Base-by-base conservation (phyloP, 106 monocot species). In the Platanthera zijinensis region DNA sequence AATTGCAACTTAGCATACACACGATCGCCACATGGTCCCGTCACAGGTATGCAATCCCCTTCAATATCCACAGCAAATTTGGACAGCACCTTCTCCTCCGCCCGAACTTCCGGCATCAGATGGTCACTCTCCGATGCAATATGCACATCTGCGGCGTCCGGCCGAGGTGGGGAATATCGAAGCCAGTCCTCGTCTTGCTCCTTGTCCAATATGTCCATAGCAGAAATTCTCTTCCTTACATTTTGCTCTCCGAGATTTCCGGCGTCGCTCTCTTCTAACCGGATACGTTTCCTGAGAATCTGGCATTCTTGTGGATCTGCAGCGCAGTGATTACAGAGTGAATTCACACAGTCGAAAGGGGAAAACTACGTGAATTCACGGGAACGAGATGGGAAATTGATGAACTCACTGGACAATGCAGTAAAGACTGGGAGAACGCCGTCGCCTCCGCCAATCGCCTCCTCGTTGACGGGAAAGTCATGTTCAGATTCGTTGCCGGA, bases 11-110 rank as follows among this genome's bases (percentile, higher is more conserved):
- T 91, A 18, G 89, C 91, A 74, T 99, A 99, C 6, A 99, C 94
- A 80, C 94, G 85, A 30, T 92, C 84, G 10, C 97, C 97, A 71
- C 52, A 18, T 4, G 91, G 87, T 25, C 88, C 89, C 1, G 94
- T 99, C 76, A 99, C 85, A 8, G 97, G 79, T 30, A 94, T 70
- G 80, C 76, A 94, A 13, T 88, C 85, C 13, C 97, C 97, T 13
- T 88, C 83, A 48, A 99, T 99, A 64, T 94, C 97, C n/a, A 86
- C 82, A 14, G 83, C 87, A 54, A 88, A 99, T 50, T 88, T 89
- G n/a, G 89, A 91, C 51, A 99, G 49, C 17, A 78, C 79, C 79
- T 76, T 93, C 84, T 87, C 92, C 78, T 78, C 81, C 4, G 54
- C 32, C 39, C 45, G 74, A 50, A 47, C 76, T 10, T 50, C 76